Percentiles rank a stretch among this genome's conserved stretches.
These are phyloP conservation scores for Diaporthe helianthi DNA, from an alignment of 2,329 filamentous ascomycete species.

Conservation along the genomic window DNA sequence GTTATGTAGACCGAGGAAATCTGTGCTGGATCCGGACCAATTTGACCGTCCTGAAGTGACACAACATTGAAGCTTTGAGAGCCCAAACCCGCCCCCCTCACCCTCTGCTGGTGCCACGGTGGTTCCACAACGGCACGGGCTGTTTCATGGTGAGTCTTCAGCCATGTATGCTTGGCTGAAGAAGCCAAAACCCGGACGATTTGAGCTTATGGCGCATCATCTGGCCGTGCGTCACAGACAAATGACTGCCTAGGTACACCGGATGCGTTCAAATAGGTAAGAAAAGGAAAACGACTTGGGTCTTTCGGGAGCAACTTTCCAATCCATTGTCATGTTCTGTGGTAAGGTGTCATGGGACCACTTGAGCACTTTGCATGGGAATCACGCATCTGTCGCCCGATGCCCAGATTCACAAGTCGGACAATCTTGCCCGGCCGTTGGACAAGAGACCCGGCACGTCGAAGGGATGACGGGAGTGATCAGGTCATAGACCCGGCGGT, in stretches of 20 bases:
- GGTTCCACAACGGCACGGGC: too few species aligned
- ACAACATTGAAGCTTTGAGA: background rate
- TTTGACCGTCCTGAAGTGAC: background rate
- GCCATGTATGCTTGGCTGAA: too few species aligned
- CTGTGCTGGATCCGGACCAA: background rate
- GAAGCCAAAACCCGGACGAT: too few species aligned
- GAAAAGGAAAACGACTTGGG: background rate
- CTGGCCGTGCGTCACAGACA: background rate
- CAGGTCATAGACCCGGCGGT: constrained; percentile 9
- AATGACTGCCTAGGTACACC: too few species aligned
- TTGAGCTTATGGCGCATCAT: background rate
- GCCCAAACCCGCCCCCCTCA: too few species aligned
- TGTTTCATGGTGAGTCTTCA: background rate
- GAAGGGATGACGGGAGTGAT: background rate
- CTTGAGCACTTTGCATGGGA: background rate
- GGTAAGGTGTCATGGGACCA: background rate
- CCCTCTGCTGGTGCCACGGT: background rate
- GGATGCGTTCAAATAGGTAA: background rate
- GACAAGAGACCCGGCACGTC: background rate
- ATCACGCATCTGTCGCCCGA: background rate
- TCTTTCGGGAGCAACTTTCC: background rate
- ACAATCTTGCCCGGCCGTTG: background rate
- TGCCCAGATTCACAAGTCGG: background rate
- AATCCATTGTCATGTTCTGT: too few species aligned
- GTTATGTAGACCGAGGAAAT: background rate